These are phyloP conservation scores for Cucurbita ficifolia DNA, from an alignment of 306 rosid species.

Conservation along the genomic window DNA sequence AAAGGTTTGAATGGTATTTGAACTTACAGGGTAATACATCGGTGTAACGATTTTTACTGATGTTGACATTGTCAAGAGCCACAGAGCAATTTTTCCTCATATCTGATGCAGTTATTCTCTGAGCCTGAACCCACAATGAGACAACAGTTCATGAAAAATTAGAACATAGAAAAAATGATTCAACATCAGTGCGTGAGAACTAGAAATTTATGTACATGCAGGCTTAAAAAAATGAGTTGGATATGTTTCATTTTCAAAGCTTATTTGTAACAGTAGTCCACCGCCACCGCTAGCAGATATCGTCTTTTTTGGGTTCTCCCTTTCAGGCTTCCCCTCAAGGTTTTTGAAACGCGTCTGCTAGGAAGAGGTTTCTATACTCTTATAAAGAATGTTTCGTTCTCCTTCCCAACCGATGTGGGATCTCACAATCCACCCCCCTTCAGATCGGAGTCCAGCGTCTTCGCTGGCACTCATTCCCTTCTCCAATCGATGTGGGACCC, in stretches of 20 bases:
- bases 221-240: background rate
- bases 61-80: constrained; percentile 55
- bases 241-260: background rate
- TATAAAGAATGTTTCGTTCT: no score
- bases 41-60: constrained; percentile 54
- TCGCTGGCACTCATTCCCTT: no score
- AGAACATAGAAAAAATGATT: background rate
- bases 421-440: no score
- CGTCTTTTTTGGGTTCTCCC: no score
- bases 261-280: no score
- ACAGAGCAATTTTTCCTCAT: constrained; percentile 44
- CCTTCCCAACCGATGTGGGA: no score
- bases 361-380: no score
- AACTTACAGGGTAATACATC: constrained; percentile 70
- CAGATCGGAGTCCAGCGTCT: no score
- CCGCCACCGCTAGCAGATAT: no score
- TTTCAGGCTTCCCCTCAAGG: no score
- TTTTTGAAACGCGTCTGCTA: no score
- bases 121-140: constrained; percentile 28
- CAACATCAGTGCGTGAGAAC: background rate
- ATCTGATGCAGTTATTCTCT: constrained; percentile 45
- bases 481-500: no score
- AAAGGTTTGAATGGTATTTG: background rate
- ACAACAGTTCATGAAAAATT: background rate
- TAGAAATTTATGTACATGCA: background rate